phyloP scores from a whole-genome alignment of 208 protist species.

The Phytomonas francai region DNA sequence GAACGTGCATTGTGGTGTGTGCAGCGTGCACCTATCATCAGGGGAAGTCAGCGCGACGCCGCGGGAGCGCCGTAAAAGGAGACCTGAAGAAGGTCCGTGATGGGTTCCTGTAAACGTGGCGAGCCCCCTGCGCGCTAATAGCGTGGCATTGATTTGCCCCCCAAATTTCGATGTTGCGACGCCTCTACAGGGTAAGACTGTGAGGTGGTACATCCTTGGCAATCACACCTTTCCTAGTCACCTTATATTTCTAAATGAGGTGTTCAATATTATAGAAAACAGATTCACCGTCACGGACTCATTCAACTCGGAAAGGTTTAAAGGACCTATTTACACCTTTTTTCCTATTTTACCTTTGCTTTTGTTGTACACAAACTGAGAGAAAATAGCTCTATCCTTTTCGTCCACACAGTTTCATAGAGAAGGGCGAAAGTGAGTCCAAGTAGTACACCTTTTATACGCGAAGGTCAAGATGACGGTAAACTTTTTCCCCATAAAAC shows the following conservation, averaged over 20 bases:
- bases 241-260: background rate
- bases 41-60: background rate
- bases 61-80: background rate
- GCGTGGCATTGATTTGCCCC: background rate
- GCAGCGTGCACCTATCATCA: background rate
- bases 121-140: background rate
- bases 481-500: background rate
- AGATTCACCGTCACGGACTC: background rate
- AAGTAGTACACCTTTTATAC: background rate
- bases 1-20: slow-evolving; percentile 20
- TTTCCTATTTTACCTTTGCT: background rate
- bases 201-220: background rate
- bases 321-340: background rate
- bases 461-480: background rate
- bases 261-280: background rate
- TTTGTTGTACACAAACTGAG: background rate
- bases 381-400: background rate
- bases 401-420: background rate
- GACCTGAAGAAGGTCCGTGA: background rate
- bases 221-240: background rate
- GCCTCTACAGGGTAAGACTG: background rate
- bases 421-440: background rate
- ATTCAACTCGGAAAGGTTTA: background rate
- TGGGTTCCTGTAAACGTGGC: background rate
- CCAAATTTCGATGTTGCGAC: background rate